Conservation (phyloP, 2,329 filamentous ascomycete species). For the Fusarium sp. region DNA sequence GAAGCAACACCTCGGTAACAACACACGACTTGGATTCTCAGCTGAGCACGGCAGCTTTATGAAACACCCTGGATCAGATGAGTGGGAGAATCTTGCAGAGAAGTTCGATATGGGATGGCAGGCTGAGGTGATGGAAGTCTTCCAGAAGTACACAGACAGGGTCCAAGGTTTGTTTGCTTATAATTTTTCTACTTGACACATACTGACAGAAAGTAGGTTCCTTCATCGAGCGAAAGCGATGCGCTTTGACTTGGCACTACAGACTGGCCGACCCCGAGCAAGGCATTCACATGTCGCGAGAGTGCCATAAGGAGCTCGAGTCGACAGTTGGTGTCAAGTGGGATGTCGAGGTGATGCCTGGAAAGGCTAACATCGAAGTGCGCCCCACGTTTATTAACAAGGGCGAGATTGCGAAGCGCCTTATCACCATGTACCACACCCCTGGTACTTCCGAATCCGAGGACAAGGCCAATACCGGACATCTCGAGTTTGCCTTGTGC, state of each 20-base stretch:
- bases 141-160: constrained; percentile 88
- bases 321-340: constrained; percentile 80
- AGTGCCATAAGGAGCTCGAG: constrained; percentile 87
- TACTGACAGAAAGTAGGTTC: constrained; percentile 69
- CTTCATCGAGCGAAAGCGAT: constrained; percentile 94
- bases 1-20: constrained; percentile 92
- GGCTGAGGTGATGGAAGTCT: constrained; percentile 82
- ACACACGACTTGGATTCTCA: constrained; percentile 88
- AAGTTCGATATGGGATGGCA: constrained; percentile 94
- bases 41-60: constrained; percentile 98
- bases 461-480: constrained; percentile 60
- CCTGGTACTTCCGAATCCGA: constrained; percentile 60
- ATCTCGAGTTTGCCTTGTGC: constrained; percentile 89
- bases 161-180: constrained; percentile 75
- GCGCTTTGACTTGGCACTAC: constrained; percentile 97
- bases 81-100: constrained; percentile 92
- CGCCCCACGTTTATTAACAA: constrained; percentile 99
- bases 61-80: constrained; percentile 78
- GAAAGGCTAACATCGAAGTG: constrained; percentile 97
- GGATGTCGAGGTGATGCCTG: constrained; percentile 96
- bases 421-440: constrained; percentile 79
- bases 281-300: constrained; percentile 81
- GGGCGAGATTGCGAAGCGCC: constrained; percentile 89
- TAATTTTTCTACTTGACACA: too few relatives aligned
- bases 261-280: constrained; percentile 89